phyloP scores from a whole-genome alignment of 495 filamentous ascomycete species.

The Bombardia bombarda region DNA sequence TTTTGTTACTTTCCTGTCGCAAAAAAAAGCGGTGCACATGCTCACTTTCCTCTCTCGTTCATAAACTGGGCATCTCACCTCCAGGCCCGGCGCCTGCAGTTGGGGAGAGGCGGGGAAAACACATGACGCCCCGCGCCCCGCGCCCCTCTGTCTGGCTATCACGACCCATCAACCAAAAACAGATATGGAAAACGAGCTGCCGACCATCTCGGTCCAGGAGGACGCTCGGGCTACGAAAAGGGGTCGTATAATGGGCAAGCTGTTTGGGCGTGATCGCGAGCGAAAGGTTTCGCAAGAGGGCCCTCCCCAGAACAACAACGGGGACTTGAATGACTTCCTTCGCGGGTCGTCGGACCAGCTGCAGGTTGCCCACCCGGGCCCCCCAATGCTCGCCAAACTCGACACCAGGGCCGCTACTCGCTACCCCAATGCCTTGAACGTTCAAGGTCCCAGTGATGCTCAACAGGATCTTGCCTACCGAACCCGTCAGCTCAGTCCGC shows the following conservation, averaged over 20 bases:
- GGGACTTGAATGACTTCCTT: constrained; percentile 37
- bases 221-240: constrained; percentile 28
- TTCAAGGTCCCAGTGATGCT: constrained; percentile 16
- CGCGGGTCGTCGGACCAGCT: constrained; percentile 33
- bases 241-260: constrained; percentile 42
- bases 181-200: constrained; percentile 40
- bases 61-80: neutral
- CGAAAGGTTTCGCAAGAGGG: constrained; percentile 33
- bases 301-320: constrained; percentile 22
- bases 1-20: no score
- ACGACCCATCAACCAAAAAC: constrained; percentile 13
- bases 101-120: no score
- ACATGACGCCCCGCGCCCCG: constrained; percentile 20
- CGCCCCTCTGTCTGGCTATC: constrained; percentile 3
- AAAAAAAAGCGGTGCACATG: constrained; percentile 9
- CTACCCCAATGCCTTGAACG: constrained; percentile 33
- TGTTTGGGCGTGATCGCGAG: constrained; percentile 35
- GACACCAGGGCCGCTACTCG: constrained; percentile 37
- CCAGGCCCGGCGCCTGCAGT: no score
- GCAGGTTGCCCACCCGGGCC: constrained; percentile 29
- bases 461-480: constrained; percentile 24
- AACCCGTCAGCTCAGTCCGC: constrained; percentile 24
- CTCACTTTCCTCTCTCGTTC: constrained; percentile 7
- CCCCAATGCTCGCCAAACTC: constrained; percentile 35
- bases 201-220: constrained; percentile 22